Conservation (phyloP, 2,329 filamentous ascomycete genomes). For the Cryphonectria japonica region DNA sequence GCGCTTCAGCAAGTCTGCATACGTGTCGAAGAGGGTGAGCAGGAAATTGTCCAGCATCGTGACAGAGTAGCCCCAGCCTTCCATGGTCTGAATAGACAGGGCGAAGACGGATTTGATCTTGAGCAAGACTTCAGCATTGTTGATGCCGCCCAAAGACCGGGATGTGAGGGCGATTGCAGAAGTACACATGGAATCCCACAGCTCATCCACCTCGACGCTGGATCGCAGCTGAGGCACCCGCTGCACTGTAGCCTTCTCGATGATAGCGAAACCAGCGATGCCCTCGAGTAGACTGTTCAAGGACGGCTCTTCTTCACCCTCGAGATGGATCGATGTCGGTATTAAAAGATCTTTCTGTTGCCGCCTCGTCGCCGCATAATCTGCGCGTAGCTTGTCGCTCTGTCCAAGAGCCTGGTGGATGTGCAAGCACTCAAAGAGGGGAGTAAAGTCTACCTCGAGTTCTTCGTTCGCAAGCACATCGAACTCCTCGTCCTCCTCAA, state of each 20-base stretch:
- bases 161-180: slow-evolving; percentile 81
- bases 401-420: slow-evolving; percentile 95
- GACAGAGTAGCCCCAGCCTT: slow-evolving; percentile 92
- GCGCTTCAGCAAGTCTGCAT: slow-evolving; percentile 86
- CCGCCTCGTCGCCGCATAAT: slow-evolving; percentile 89
- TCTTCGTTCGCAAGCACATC: slow-evolving; percentile 96
- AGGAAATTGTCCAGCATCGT: slow-evolving; percentile 80
- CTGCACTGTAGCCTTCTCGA: slow-evolving; percentile 92
- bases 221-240: slow-evolving; percentile 82
- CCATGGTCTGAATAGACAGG: slow-evolving; percentile 97
- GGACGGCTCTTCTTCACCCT: slow-evolving; percentile 81
- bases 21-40: slow-evolving; percentile 89
- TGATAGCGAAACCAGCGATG: slow-evolving; percentile 94
- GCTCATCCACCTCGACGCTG: slow-evolving; percentile 88
- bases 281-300: slow-evolving; percentile 91
- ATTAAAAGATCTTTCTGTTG: slow-evolving; percentile 91
- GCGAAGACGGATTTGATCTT: slow-evolving; percentile 94
- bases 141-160: slow-evolving; percentile 76
- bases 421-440: slow-evolving; percentile 91
- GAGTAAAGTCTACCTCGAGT: slow-evolving; percentile 90
- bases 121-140: slow-evolving; percentile 85
- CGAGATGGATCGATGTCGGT: slow-evolving; percentile 73
- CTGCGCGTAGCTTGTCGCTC: slow-evolving; percentile 84
- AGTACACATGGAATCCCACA: slow-evolving; percentile 98
- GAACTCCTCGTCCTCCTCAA: slow-evolving; percentile 93